Evolutionary conservation across 345 rosid genomes (phyloP).

Genomic region (Trapa incisa): DNA sequence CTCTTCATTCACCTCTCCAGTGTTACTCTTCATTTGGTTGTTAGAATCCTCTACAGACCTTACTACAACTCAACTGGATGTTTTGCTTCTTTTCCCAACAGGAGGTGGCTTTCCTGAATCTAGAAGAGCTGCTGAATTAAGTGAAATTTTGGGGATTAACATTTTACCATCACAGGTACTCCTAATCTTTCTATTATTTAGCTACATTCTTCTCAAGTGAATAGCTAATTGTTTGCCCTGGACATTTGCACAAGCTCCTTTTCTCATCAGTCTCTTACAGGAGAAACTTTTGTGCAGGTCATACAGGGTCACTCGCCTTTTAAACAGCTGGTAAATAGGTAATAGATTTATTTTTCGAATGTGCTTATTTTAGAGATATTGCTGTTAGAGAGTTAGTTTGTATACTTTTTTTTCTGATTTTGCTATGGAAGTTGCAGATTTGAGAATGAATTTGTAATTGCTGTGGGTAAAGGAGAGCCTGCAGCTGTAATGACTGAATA

Average conservation of each 20-base stretch:
- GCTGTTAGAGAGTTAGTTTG: neutral
- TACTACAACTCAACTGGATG: neutral
- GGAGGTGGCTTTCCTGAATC: conserved; percentile 88
- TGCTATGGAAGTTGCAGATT: conserved; percentile 23
- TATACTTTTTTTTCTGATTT: neutral
- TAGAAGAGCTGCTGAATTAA: conserved; percentile 60
- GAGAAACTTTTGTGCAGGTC: conserved; percentile 32
- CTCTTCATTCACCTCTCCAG: neutral
- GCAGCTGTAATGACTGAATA: conserved; percentile 77
- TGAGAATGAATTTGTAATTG: conserved; percentile 56
- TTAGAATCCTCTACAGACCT: neutral
- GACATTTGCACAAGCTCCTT: neutral
- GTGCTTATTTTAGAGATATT: neutral
- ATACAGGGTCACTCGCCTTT: conserved; percentile 83
- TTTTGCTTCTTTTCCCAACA: conserved; percentile 12
- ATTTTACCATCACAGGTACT: conserved; percentile 60
- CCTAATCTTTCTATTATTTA: neutral
- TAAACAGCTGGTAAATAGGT: conserved; percentile 52
- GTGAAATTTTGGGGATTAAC: conserved; percentile 41
- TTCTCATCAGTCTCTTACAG: neutral
- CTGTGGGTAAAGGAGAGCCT: conserved; percentile 89
- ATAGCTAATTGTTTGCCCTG: neutral
- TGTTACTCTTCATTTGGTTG: neutral
- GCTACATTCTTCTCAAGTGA: neutral
- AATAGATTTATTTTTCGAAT: neutral